phyloP scores from a whole-genome alignment of 2,329 filamentous ascomycete species.

The Arthrobotrys entomopaga region DNA sequence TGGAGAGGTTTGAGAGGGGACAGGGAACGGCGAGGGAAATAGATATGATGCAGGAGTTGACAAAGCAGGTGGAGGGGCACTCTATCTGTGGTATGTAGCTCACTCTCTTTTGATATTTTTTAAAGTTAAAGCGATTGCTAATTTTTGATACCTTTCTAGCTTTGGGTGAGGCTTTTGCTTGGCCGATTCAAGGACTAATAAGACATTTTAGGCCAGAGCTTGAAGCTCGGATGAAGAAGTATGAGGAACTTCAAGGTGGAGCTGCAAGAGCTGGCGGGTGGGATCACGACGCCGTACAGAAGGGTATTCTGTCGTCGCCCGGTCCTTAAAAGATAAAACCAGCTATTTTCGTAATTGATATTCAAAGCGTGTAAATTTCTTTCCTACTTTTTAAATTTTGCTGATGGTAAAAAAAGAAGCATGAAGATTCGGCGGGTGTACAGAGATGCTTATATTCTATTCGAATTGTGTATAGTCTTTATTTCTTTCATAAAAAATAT shows the following conservation, averaged over 20 bases:
- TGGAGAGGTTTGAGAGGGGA: constrained; percentile 93
- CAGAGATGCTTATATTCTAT: constrained; percentile 9
- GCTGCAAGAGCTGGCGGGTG: constrained; percentile 86
- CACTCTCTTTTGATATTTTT: constrained; percentile 1
- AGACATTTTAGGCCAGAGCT: constrained; percentile 97
- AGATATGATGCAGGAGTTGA: constrained; percentile 98
- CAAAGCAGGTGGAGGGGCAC: constrained; percentile 99
- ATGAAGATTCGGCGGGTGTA: constrained; percentile 9
- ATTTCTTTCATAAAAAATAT: constrained; percentile 16
- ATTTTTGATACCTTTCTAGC: constrained; percentile 66
- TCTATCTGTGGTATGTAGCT: constrained; percentile 85
- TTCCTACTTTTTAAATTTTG: constrained; percentile 12
- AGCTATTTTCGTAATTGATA: constrained; percentile 16
- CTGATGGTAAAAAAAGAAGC: no score
- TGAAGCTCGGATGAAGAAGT: constrained; percentile 87
- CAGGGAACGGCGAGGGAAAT: constrained; percentile 90
- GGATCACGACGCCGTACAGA: constrained; percentile 76
- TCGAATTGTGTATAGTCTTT: constrained; percentile 48
- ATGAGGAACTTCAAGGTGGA: constrained; percentile 77
- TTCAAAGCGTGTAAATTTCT: constrained; percentile 38
- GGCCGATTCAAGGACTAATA: constrained; percentile 98
- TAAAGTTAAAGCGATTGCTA: constrained; percentile 56
- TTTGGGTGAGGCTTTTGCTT: constrained; percentile 96
- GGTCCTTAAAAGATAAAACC: constrained; percentile 64
- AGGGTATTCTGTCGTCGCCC: constrained; percentile 86